Percentiles rank a stretch among this genome's conserved stretches.
Conservation (phyloP, 78 protist genomes). For the Dictyostelium purpureum region DNA sequence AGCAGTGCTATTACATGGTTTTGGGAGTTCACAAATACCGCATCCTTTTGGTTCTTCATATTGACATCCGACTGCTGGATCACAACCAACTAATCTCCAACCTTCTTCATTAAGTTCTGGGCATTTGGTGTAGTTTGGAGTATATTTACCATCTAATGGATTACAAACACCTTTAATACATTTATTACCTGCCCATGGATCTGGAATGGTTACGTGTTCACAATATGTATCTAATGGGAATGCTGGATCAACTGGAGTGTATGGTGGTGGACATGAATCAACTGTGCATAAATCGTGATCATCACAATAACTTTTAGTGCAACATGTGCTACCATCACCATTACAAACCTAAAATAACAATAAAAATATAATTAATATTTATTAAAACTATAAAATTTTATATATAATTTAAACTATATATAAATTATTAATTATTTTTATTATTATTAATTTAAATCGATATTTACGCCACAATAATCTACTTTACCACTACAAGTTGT, state of each 20-base stretch:
- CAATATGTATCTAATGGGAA: no score
- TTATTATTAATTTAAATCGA: no score
- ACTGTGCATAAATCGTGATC: conserved; percentile 3
- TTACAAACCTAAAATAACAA: no score
- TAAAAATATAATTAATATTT: no score
- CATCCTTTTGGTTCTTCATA: background rate
- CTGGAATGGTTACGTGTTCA: no score
- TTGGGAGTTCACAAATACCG: background rate
- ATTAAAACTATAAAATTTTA: no score
- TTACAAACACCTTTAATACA: conserved; percentile 6
- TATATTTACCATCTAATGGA: background rate
- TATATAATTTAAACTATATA: no score
- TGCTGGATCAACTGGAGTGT: no score
- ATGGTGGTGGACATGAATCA: conserved; percentile 15
- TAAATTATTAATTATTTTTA: no score
- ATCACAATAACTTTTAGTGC: background rate
- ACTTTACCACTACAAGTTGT: no score
- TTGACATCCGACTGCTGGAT: background rate
- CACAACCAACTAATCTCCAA: background rate
- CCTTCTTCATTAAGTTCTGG: background rate
- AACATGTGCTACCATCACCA: conserved; percentile 58
- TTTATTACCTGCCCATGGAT: no score
- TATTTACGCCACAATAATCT: no score
- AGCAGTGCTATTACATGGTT: background rate
- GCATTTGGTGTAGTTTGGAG: background rate